Evolutionary conservation across 1,284 basidiomycete genomes (phyloP).

Genomic region (Volvariella volvacea): DNA sequence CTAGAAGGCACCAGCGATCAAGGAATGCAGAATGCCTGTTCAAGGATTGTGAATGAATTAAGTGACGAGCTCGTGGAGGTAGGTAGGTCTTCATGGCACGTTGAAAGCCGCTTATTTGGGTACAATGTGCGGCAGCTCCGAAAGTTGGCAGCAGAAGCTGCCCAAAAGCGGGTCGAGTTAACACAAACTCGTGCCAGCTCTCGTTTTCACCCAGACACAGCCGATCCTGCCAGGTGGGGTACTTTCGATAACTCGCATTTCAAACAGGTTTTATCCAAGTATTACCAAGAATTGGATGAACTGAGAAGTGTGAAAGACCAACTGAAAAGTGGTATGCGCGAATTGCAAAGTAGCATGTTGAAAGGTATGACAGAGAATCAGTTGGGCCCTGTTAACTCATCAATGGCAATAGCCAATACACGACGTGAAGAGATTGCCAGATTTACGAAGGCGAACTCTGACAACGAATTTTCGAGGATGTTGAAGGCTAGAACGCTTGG

Average conservation of each 20-base stretch:
- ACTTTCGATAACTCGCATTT: slow-evolving; percentile 47
- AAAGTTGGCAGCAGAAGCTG: slow-evolving; percentile 26
- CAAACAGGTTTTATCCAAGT: slow-evolving; percentile 37
- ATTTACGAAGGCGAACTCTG: slow-evolving; percentile 69
- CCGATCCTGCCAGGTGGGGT: slow-evolving; percentile 43
- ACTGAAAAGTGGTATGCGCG: slow-evolving; percentile 37
- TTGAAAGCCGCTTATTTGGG: slow-evolving; percentile 7
- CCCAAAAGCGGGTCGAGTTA: slow-evolving; percentile 23
- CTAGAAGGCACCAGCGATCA: slow-evolving; percentile 24
- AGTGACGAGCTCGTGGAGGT: slow-evolving; percentile 49
- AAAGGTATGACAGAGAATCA: slow-evolving; percentile 43
- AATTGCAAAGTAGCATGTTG: slow-evolving; percentile 56
- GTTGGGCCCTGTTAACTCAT: slow-evolving; percentile 1
- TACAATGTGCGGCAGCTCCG: slow-evolving; percentile 30
- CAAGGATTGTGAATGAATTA: slow-evolving; percentile 34
- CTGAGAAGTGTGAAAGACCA: slow-evolving; percentile 38
- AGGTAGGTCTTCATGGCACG: slow-evolving; percentile 13
- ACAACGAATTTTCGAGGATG: slow-evolving; percentile 77
- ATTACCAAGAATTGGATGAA: slow-evolving; percentile 45
- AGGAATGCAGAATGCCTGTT: slow-evolving; percentile 59
- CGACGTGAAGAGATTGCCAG: slow-evolving; percentile 70
- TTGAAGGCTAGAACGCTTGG: slow-evolving; percentile 76
- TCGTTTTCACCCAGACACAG: slow-evolving; percentile 15
- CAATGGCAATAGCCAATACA: slow-evolving; percentile 46
- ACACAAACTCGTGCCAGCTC: slow-evolving; percentile 29